Conservation (phyloP, 129 eudicot genomes). For the Sambucus nigra region DNA sequence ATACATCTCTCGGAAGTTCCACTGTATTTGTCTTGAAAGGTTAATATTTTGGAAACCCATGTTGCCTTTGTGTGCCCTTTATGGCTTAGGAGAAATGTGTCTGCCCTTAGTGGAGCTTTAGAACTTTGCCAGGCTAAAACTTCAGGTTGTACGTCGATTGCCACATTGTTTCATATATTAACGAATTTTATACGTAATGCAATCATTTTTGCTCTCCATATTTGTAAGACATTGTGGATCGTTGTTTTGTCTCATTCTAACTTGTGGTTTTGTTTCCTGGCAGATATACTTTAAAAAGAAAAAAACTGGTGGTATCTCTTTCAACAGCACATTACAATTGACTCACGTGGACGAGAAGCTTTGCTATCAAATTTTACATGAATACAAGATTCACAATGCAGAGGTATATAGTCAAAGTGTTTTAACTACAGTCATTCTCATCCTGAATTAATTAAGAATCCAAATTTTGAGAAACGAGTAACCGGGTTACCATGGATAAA, state of each 20-base stretch:
- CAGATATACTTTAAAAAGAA: slow-evolving; percentile 97
- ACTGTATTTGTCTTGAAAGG: no score
- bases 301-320: slow-evolving; percentile 98
- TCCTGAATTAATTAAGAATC: background rate
- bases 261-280: slow-evolving; percentile 16
- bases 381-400: slow-evolving; percentile 97
- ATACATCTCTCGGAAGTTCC: no score
- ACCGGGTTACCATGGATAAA: background rate
- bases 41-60: no score
- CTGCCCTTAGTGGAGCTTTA: no score
- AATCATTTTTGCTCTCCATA: no score
- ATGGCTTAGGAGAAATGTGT: no score
- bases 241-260: background rate
- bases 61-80: no score
- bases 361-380: slow-evolving; percentile 95
- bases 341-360: slow-evolving; percentile 97
- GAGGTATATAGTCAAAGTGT: slow-evolving; percentile 45
- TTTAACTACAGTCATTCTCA: background rate
- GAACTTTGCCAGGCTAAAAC: no score
- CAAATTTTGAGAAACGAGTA: background rate
- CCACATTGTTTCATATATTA: no score
- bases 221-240: no score
- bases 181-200: no score
- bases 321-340: slow-evolving; percentile 75
- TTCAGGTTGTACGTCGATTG: no score